phyloP scores from a whole-genome alignment of 441 rosid genomes.

The Pelargonium citronellum region DNA sequence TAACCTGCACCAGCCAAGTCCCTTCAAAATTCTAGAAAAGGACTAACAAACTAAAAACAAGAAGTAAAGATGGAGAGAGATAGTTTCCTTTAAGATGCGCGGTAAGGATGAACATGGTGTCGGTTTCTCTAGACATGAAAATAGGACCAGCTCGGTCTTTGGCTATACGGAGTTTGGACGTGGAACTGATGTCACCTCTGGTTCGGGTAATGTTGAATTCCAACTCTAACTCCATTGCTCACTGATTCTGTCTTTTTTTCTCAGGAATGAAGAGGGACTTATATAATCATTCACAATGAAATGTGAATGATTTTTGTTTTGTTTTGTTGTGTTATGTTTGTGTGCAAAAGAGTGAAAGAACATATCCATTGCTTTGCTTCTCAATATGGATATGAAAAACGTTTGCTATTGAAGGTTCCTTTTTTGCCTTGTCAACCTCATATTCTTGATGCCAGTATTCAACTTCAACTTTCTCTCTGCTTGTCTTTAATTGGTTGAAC shows the following conservation, averaged over 20 bases:
- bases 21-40: background rate
- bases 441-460: background rate
- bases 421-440: background rate
- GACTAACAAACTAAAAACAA: background rate
- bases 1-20: background rate
- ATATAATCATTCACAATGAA: no score
- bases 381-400: background rate
- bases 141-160: constrained; percentile 50
- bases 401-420: no score
- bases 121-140: constrained; percentile 63
- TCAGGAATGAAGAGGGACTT: constrained; percentile 4
- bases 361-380: constrained; percentile 43
- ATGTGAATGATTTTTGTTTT: constrained; percentile 12
- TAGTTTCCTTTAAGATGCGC: constrained; percentile 58
- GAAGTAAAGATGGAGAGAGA: background rate
- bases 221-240: constrained; percentile 65
- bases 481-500: no score
- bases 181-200: constrained; percentile 52
- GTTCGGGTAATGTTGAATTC: constrained; percentile 65
- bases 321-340: constrained; percentile 16
- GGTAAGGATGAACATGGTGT: constrained; percentile 52
- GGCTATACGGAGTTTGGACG: constrained; percentile 38
- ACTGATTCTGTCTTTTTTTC: background rate
- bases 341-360: constrained; percentile 28
- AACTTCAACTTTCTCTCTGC: no score